Base-by-base conservation (phyloP, 1,139 yeast genomes). In the Groenewaldozyma sp. region DNA sequence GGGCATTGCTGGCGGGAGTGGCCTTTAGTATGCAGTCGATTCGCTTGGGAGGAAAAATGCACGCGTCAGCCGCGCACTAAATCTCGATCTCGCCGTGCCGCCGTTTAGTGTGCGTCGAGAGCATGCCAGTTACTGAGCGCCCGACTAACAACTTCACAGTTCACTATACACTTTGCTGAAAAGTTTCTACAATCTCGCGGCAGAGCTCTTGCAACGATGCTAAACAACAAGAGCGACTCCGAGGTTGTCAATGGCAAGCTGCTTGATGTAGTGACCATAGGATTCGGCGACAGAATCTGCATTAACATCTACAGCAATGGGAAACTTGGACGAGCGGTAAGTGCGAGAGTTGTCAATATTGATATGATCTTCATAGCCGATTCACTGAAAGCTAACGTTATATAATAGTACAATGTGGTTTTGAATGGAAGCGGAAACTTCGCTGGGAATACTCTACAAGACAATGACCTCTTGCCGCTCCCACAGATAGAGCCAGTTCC, bases 401-500 rank as follows among this genome's bases (percentile, higher is more conserved):
- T 6, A 5, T 29, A 13, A 5, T 29, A 16, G 20, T 29, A 29
- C 22, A 14, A 14, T 6, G 22, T 18, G 7, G n/a, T 9, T 6
- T 14, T 18, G 10, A 14, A 19, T 7, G n/a, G 21, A 13, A 29
- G 11, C n/a, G 22, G n/a, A 16, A 18, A 10, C 13, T 29, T 16
- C 18, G 20, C 33, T 5, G 33, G 33, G 11, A 18, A 16, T 6
- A 9, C 33, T 29, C 17, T 18, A n/a, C 33, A 38, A 6, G 45
- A 40, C 7, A 27, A 29, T 28, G 50, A 51, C 20, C 38, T 57
- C 33, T 46, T 59, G 16, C 60, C 65, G 2, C 48, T 60, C 11
- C 58, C 64, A 3, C 54, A 57, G 26, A 45, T 63, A 31, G 57
- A 60, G 2, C 65, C 68, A 2, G 49, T 51, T 47, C 50, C 63